Evolutionary conservation across 352 stramenopile species (phyloP), one percentile per base, ranked within the genome.

Genomic region (Globisporangium splendens): DNA sequence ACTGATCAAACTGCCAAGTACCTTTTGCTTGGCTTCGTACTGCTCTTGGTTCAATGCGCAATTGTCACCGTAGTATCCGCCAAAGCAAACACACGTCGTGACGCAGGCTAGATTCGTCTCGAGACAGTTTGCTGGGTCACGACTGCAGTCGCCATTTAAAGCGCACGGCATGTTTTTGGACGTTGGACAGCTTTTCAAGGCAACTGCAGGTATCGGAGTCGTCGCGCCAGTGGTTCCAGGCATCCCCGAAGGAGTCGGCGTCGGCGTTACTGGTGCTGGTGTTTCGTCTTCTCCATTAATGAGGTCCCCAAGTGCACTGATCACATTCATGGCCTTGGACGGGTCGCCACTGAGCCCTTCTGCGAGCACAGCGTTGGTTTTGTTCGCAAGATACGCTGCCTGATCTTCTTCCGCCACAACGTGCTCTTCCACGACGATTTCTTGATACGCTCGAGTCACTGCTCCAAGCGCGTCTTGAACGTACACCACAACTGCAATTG

Each of bases 401-500:
- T 85, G 72, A 15, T 88, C 64, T 8, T 66, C 66, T 10, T 62
- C 65, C 21, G 70, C 54, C 0, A 89, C 67, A 5, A 75, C 48
- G 35, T 76, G 65, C 54, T 83, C 55, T 8, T 72, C 68, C 0
- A 89, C 79, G 11, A 71, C 53, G 18, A 89, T 82, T 48, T 89
- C 75, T 42, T 76, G 73, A 28, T 75, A 77, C 12, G 56, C 65
- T 18, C 77, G 71, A 17, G 75, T 79, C 51, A 67, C 61, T 8
- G 77, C 79, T 0, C 81, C 81, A 0, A 85, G 57, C 1, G 77
- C 38, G 41, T 91, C 81, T 38, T 81, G 67, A 31, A 91, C 60
- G 54, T 91, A 91, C 8, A 68, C 71, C 10, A 91, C 68, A 0
- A 91, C 63, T 3, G 78, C 88, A 48, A 91, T 69, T 10, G 77